Percentiles rank a stretch among this genome's conserved stretches.
phyloP scores from a whole-genome alignment of 1,284 basidiomycete genomes.

The Phlebopus sp. region DNA sequence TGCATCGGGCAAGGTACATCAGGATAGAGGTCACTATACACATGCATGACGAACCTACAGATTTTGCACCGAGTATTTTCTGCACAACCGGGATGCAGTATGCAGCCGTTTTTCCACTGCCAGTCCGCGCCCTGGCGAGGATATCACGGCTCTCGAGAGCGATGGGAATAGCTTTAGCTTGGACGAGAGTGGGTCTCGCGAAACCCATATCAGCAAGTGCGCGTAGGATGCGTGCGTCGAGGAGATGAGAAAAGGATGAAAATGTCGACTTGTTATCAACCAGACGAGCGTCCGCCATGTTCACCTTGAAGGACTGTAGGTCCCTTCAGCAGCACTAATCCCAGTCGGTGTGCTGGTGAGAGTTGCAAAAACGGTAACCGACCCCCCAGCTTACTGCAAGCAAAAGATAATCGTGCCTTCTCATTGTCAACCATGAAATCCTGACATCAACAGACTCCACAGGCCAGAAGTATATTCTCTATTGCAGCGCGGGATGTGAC shows the following conservation, averaged over 20 bases:
- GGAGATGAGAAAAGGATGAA: slow-evolving; percentile 64
- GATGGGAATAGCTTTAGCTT: slow-evolving; percentile 79
- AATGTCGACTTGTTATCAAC: slow-evolving; percentile 58
- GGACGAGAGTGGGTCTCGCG: slow-evolving; percentile 79
- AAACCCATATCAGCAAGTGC: slow-evolving; percentile 82
- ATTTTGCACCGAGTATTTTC: slow-evolving; percentile 82
- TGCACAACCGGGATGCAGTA: slow-evolving; percentile 92
- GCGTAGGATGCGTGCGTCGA: slow-evolving; percentile 74
- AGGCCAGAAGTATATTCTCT: background rate
- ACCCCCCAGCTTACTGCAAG: too few species aligned
- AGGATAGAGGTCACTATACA: background rate
- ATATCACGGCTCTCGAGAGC: slow-evolving; percentile 92
- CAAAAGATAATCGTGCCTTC: too few species aligned
- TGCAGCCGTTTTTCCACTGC: slow-evolving; percentile 96
- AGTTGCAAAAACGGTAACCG: too few species aligned
- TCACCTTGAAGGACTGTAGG: too few species aligned
- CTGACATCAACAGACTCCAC: too few species aligned
- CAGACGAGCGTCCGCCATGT: slow-evolving; percentile 15
- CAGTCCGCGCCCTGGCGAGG: slow-evolving; percentile 90
- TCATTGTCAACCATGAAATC: too few species aligned
- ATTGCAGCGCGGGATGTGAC: background rate
- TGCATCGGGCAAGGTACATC: slow-evolving; percentile 1
- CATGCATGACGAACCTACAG: slow-evolving; percentile 50
- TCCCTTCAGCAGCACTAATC: too few species aligned
- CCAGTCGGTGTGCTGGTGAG: too few species aligned